Percentiles rank a stretch among this genome's conserved stretches.
These are phyloP conservation scores for Irpex lacteus DNA, from an alignment of 1,284 basidiomycete species.

Conservation along the genomic window DNA sequence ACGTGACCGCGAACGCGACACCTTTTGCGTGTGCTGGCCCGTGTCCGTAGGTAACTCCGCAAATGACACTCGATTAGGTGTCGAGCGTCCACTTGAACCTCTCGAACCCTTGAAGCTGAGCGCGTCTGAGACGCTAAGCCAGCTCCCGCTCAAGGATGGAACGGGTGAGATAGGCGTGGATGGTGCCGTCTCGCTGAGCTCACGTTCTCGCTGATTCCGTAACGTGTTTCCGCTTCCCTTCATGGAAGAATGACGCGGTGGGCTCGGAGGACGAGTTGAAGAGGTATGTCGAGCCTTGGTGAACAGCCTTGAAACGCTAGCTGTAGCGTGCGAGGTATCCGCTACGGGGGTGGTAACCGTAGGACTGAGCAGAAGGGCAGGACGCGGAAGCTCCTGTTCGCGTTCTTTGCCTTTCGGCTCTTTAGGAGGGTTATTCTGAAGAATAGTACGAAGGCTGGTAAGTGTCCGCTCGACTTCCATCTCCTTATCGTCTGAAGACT, in stretches of 20 bases:
- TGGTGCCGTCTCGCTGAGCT: slow-evolving; percentile 43
- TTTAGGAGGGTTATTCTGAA: slow-evolving; percentile 42
- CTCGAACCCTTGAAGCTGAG: slow-evolving; percentile 27
- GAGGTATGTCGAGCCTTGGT: slow-evolving; percentile 39
- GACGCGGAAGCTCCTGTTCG: slow-evolving; percentile 32
- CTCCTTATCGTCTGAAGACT: slow-evolving; percentile 39
- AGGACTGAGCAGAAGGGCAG: slow-evolving; percentile 34
- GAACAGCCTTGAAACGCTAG: slow-evolving; percentile 70
- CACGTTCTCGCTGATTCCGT: slow-evolving; percentile 33
- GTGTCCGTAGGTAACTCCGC: slow-evolving; percentile 60
- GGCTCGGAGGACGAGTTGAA: slow-evolving; percentile 31
- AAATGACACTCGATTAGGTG: slow-evolving; percentile 77
- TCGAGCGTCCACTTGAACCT: slow-evolving; percentile 41
- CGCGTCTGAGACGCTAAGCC: slow-evolving; percentile 27
- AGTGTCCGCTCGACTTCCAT: slow-evolving; percentile 55
- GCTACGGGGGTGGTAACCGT: slow-evolving; percentile 43
- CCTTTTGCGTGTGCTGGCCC: slow-evolving; percentile 18
- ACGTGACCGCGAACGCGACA: slow-evolving; percentile 1
- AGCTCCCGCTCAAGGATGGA: slow-evolving; percentile 27
- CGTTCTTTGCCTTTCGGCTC: slow-evolving; percentile 25
- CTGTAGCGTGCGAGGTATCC: slow-evolving; percentile 67
- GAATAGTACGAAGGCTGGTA: slow-evolving; percentile 63
- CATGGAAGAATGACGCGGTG: slow-evolving; percentile 32
- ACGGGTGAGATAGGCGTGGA: slow-evolving; percentile 25
- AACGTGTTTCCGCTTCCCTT: slow-evolving; percentile 34